phyloP scores from a whole-genome alignment of 2,329 filamentous ascomycete species.

The Xylariaceae sp. region DNA sequence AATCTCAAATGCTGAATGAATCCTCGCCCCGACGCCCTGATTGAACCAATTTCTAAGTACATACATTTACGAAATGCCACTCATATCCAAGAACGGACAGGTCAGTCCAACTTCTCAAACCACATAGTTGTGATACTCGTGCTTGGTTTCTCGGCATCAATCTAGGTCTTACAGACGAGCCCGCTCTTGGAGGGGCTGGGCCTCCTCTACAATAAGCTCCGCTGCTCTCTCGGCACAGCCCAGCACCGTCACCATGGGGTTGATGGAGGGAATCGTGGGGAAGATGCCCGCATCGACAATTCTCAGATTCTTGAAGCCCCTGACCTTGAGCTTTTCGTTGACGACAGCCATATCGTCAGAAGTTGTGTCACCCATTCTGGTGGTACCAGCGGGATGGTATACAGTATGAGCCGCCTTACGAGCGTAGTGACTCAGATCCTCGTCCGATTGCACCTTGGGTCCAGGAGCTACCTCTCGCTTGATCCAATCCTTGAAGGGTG shows the following conservation, averaged over 20 bases:
- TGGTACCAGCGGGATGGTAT: slow-evolving; percentile 85
- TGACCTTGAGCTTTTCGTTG: slow-evolving; percentile 67
- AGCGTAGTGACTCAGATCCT: slow-evolving; percentile 77
- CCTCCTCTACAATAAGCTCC: slow-evolving; percentile 75
- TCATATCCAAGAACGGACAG: no score
- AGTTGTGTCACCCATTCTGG: slow-evolving; percentile 76
- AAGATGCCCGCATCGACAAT: slow-evolving; percentile 87
- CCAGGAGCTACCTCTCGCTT: slow-evolving; percentile 79
- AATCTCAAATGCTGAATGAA: background rate
- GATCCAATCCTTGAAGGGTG: slow-evolving; percentile 78
- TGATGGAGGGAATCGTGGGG: slow-evolving; percentile 80
- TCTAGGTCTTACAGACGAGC: slow-evolving; percentile 27
- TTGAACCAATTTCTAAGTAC: no score
- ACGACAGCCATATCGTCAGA: slow-evolving; percentile 73
- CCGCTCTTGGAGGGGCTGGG: slow-evolving; percentile 36
- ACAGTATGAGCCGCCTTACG: slow-evolving; percentile 80
- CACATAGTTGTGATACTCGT: no score
- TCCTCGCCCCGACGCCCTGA: no score
- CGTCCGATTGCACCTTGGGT: slow-evolving; percentile 67
- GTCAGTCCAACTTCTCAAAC: no score
- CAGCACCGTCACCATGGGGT: slow-evolving; percentile 87
- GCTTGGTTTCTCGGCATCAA: no score
- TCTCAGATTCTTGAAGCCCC: slow-evolving; percentile 67
- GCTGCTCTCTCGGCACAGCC: slow-evolving; percentile 79
- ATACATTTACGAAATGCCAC: no score